Percentiles rank a stretch among this genome's conserved stretches.
These are phyloP conservation scores for Eimeria praecox DNA, from an alignment of 169 alveolate genomes.

Conservation along the genomic window DNA sequence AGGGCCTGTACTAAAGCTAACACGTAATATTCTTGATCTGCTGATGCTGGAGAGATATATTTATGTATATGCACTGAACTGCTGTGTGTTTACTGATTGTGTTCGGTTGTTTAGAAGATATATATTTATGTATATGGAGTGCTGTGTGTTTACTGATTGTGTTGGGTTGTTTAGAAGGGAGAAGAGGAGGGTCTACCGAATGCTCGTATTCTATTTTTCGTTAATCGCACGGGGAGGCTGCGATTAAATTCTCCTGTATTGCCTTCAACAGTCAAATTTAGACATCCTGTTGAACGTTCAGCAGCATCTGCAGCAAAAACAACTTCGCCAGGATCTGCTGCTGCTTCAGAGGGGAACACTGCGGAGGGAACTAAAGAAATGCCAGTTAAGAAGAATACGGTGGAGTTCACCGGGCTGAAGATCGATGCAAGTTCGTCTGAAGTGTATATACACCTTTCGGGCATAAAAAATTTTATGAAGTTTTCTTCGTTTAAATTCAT, in stretches of 20 bases:
- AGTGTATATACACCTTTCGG: neutral
- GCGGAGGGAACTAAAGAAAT: slow-evolving; percentile 25
- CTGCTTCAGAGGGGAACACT: neutral
- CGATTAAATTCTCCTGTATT: slow-evolving; percentile 77
- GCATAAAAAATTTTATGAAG: neutral
- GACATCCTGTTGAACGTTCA: slow-evolving; percentile 74
- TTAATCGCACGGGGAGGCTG: slow-evolving; percentile 78
- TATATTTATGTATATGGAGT: neutral
- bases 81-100: neutral
- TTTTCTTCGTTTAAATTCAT: neutral
- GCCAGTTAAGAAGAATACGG: slow-evolving; percentile 75
- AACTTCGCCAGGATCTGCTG: slow-evolving; percentile 18
- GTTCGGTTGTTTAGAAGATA: neutral
- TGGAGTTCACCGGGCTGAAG: slow-evolving; percentile 77
- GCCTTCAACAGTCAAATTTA: slow-evolving; percentile 61
- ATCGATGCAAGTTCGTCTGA: slow-evolving; percentile 75
- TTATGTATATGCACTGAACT: neutral
- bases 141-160: neutral
- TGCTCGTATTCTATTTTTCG: slow-evolving; percentile 78
- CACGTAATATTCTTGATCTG: neutral
- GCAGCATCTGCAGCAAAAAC: slow-evolving; percentile 43
- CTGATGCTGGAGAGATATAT: neutral
- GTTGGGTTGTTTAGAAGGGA: slow-evolving; percentile 59
- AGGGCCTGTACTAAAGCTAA: neutral
- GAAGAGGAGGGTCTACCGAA: slow-evolving; percentile 76